These are phyloP conservation scores for Canavalia ensiformis DNA, from an alignment of 306 rosid genomes.

Conservation along the genomic window DNA sequence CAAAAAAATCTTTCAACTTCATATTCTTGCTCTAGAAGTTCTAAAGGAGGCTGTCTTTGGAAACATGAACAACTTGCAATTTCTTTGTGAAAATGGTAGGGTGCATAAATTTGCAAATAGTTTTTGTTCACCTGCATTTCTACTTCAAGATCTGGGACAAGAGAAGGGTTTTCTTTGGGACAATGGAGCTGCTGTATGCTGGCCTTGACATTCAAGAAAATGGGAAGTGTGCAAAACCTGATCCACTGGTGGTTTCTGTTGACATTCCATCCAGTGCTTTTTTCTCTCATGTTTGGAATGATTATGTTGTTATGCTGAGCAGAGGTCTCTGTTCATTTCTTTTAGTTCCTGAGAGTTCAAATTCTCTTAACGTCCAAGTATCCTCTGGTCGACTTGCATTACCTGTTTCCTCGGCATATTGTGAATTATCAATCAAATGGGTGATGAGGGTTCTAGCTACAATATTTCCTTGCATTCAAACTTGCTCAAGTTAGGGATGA, in stretches of 20 bases:
- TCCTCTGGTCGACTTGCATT: conserved; percentile 68
- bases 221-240: conserved; percentile 49
- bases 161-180: conserved; percentile 57
- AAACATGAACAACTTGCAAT: conserved; percentile 80
- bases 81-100: conserved; percentile 94
- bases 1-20: conserved; percentile 74
- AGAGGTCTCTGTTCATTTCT: conserved; percentile 90
- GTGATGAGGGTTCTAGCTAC: conserved; percentile 77
- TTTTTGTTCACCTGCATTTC: conserved; percentile 92
- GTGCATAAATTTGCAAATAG: conserved; percentile 96
- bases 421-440: conserved; percentile 87
- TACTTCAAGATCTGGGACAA: conserved; percentile 78
- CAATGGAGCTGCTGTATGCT: conserved; percentile 52
- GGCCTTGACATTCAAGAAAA: conserved; percentile 58
- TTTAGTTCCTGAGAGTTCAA: conserved; percentile 66
- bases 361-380: conserved; percentile 63
- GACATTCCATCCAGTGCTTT: conserved; percentile 56
- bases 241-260: conserved; percentile 52
- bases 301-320: conserved; percentile 74
- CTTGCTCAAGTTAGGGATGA: conserved; percentile 85
- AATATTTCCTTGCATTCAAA: conserved; percentile 88
- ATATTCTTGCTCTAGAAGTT: conserved; percentile 86
- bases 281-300: conserved; percentile 73
- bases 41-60: conserved; percentile 94
- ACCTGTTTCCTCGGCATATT: conserved; percentile 71